Conservation (phyloP, 176 grass and related monocot genomes). For the Oryza nivara region DNA sequence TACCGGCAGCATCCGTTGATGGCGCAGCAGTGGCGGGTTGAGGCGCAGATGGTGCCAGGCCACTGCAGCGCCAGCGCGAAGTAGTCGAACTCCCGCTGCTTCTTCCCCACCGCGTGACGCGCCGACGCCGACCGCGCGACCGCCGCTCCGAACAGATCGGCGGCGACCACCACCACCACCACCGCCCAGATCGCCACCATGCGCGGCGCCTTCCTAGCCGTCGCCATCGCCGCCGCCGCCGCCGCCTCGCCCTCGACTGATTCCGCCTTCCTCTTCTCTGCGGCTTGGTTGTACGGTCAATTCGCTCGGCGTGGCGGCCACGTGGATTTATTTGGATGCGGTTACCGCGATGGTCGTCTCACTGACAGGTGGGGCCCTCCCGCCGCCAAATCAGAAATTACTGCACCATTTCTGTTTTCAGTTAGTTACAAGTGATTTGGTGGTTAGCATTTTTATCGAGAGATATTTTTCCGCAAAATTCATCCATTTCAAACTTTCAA, state of each 20-base stretch:
- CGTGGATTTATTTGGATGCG: neutral
- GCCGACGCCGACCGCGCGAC: neutral
- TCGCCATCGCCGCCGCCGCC: slow-evolving; percentile 2
- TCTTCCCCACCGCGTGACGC: neutral
- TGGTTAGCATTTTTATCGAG: too few relatives aligned
- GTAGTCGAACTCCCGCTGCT: slow-evolving; percentile 83
- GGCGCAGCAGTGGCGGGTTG: slow-evolving; percentile 77
- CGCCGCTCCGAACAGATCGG: neutral
- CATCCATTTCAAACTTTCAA: too few relatives aligned
- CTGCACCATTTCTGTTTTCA: neutral
- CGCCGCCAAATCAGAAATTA: neutral
- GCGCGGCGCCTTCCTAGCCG: slow-evolving; percentile 7
- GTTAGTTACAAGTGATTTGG: neutral
- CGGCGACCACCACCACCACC: neutral
- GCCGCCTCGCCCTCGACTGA: neutral
- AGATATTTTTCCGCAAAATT: too few relatives aligned
- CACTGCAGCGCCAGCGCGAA: slow-evolving; percentile 82
- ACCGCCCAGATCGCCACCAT: slow-evolving; percentile 25
- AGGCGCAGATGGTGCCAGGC: slow-evolving; percentile 82
- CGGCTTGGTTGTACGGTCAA: neutral
- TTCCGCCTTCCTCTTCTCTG: neutral
- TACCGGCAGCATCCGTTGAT: slow-evolving; percentile 86
- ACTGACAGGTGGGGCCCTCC: neutral
- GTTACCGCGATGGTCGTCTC: neutral
- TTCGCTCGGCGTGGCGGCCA: neutral